These are phyloP conservation scores for Colletotrichum salicis DNA, from an alignment of 2,329 filamentous ascomycete species.

Conservation along the genomic window DNA sequence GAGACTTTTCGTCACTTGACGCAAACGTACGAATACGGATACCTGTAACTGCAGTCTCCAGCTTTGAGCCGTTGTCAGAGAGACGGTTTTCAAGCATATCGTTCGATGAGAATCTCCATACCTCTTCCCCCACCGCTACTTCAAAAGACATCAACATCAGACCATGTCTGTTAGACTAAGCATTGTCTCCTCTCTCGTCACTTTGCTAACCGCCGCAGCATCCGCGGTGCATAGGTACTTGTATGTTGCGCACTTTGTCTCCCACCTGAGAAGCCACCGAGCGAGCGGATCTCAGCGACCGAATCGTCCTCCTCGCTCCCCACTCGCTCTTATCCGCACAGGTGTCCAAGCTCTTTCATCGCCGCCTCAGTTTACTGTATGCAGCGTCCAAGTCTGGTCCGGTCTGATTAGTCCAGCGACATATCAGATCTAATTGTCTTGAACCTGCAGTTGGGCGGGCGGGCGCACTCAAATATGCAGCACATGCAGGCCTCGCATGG, in stretches of 20 bases:
- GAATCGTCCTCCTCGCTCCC: slow-evolving; percentile 22
- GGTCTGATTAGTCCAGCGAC: slow-evolving; percentile 1
- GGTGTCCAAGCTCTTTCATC: slow-evolving; percentile 10
- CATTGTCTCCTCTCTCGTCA: neutral
- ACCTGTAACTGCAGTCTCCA: neutral
- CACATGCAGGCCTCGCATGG: slow-evolving; percentile 28
- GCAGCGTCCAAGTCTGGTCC: slow-evolving; percentile 1
- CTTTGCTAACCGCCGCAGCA: neutral
- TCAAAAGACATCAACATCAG: slow-evolving; percentile 22
- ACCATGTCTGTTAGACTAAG: slow-evolving; percentile 11
- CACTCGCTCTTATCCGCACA: slow-evolving; percentile 13
- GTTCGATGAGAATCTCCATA: slow-evolving; percentile 16
- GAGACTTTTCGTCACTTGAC: neutral
- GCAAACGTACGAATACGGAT: neutral
- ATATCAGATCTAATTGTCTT: neutral
- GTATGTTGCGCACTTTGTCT: slow-evolving; percentile 15
- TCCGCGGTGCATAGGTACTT: neutral
- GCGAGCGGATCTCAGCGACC: slow-evolving; percentile 28
- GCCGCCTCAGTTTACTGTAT: slow-evolving; percentile 1
- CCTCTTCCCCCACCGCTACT: slow-evolving; percentile 25
- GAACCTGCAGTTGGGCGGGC: slow-evolving; percentile 23
- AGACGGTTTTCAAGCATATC: slow-evolving; percentile 7
- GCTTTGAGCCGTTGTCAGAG: slow-evolving; percentile 12
- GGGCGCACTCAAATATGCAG: slow-evolving; percentile 22
- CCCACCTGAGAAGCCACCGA: neutral